phyloP scores from a whole-genome alignment of 805 yeast genomes.

The Cyberlindnera americana region DNA sequence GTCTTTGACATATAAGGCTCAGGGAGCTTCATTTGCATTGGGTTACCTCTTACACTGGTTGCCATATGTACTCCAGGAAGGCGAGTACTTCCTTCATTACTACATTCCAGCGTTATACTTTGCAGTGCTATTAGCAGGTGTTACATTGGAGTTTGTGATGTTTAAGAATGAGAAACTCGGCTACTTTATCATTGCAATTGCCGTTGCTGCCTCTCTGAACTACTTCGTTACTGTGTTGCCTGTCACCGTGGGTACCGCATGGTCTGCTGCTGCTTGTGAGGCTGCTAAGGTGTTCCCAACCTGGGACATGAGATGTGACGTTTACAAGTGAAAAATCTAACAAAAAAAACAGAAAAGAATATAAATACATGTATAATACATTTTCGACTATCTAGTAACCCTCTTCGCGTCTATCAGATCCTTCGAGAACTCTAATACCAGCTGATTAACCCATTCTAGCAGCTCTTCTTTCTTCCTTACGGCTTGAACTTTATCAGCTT shows the following conservation, averaged over 20 bases:
- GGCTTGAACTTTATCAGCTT: constrained; percentile 52
- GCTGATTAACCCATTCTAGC: constrained; percentile 55
- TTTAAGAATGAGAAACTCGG: constrained; percentile 31
- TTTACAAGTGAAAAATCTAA: constrained; percentile 14
- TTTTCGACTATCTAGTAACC: not conserved
- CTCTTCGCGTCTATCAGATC: constrained; percentile 35
- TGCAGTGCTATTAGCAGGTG: constrained; percentile 42
- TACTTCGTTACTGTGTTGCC: constrained; percentile 36
- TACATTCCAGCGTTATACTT: constrained; percentile 51
- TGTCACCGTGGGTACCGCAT: constrained; percentile 42
- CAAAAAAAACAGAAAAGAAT: too few relatives aligned
- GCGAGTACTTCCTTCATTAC: constrained; percentile 39
- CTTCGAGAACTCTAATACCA: constrained; percentile 49
- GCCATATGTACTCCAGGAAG: constrained; percentile 44
- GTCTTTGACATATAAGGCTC: constrained; percentile 14
- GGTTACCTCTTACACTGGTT: constrained; percentile 59
- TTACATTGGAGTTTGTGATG: constrained; percentile 40
- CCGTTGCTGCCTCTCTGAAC: constrained; percentile 18
- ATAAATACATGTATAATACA: too few relatives aligned
- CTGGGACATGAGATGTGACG: constrained; percentile 45
- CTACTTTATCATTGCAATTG: constrained; percentile 20
- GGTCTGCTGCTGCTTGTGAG: constrained; percentile 43
- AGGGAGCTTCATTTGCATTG: constrained; percentile 30
- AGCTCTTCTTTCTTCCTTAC: constrained; percentile 62
- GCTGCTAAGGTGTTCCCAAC: constrained; percentile 32